Conservation (phyloP, 306 rosid species). For the Malus orientalis region DNA sequence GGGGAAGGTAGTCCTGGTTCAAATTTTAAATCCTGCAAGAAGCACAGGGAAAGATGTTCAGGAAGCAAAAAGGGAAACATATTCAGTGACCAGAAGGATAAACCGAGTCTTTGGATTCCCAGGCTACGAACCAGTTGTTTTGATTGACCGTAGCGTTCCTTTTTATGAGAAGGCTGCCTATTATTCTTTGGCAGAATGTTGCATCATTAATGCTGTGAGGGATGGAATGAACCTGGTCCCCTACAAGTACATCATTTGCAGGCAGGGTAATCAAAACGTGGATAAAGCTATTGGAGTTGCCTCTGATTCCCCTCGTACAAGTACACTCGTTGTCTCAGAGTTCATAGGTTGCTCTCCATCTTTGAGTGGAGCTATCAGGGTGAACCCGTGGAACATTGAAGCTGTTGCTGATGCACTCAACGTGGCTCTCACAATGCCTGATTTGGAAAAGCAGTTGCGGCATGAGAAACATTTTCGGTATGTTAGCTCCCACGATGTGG, state of each 20-base stretch:
- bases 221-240: conserved; percentile 89
- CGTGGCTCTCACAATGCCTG: conserved; percentile 48
- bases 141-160: conserved; percentile 51
- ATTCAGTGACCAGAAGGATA: conserved; percentile 38
- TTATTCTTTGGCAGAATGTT: conserved; percentile 72
- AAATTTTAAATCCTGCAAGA: conserved; percentile 71
- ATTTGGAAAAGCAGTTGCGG: conserved; percentile 52
- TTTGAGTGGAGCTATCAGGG: conserved; percentile 89
- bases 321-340: conserved; percentile 79
- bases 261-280: conserved; percentile 62
- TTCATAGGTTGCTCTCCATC: conserved; percentile 88
- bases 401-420: conserved; percentile 75
- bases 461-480: conserved; percentile 77
- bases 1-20: conserved; percentile 58
- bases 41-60: conserved; percentile 52
- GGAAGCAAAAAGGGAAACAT: conserved; percentile 45
- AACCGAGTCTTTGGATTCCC: conserved; percentile 48
- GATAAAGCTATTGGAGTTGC: conserved; percentile 36
- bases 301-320: conserved; percentile 34
- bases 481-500: conserved; percentile 80
- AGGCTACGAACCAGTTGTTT: conserved; percentile 62
- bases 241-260: conserved; percentile 57
- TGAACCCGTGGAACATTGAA: conserved; percentile 70
- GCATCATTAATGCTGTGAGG: conserved; percentile 72
- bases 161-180: conserved; percentile 67